Evolutionary conservation across 2,329 filamentous ascomycete species (phyloP), one percentile per base, ranked within the genome.

Genomic region (Keithomyces neogunnii): DNA sequence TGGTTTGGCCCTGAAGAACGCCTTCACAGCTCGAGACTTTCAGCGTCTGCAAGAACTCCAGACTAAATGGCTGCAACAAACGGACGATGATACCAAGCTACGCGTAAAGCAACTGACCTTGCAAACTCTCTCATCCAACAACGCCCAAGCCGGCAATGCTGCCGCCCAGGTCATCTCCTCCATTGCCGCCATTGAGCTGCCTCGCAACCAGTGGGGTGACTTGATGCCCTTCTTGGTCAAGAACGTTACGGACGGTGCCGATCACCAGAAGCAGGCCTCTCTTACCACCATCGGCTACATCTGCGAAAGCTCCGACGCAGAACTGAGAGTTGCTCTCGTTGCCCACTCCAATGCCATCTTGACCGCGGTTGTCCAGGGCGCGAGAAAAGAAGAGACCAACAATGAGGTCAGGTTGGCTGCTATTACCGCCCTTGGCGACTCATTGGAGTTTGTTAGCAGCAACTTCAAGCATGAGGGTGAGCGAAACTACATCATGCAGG

Each of bases 401-500:
- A 70, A 75, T 60, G 92, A 99, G 66, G 91, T 99, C 54, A 89
- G 93, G 58, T 81, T 90, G 60, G 89, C 93, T 49, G 93, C 93
- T 65, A 93, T 99, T 66, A 88, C 88, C 47, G 93, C 93, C 45
- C 85, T 99, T 44, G 89, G 91, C 62, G 93, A 99, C 71, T 96
- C 92, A 39, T 85, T 97, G 54, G 93, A 99, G 71, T 99, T 99
- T 65, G 92, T 99, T 53, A 84, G 90, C 59, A 95, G 89, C 73
- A 99, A 99, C 75, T 99, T 99, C 72, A 95, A 96, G 73, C 93
- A 97, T 64, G 93, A 99, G 72, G 93, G 92, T 63, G 93, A 99
- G 78, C 86, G 93, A 60, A 99, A 99, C 76, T 99, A 97, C 77
- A 99, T 99, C 66, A 99, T 99, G 93, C 93, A 99, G 76, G 93